Evolutionary conservation across 2,329 filamentous ascomycete species (phyloP).

Genomic region (Fusarium clavum): DNA sequence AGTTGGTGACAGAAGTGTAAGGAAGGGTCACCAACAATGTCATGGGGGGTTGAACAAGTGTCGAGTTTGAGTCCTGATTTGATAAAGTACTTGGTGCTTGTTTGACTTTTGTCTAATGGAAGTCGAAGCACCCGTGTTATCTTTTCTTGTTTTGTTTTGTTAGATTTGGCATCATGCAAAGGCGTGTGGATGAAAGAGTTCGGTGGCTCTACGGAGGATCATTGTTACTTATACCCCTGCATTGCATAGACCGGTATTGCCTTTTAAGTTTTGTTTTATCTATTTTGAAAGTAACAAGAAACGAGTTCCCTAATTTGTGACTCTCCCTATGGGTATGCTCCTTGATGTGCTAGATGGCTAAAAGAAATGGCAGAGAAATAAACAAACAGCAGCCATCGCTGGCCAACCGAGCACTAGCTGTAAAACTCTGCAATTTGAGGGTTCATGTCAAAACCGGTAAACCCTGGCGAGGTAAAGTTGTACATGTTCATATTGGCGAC

Average conservation of each 20-base stretch:
- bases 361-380: not conserved
- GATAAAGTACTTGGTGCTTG: not conserved
- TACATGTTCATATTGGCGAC: constrained; percentile 3
- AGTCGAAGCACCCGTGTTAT: not conserved
- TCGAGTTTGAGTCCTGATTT: not conserved
- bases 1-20: constrained; percentile 77
- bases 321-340: not conserved
- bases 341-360: not conserved
- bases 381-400: not conserved
- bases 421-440: constrained; percentile 2
- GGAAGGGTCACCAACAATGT: not conserved
- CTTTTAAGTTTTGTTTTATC: constrained; percentile 11
- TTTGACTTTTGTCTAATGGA: constrained; percentile 14
- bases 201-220: constrained; percentile 11
- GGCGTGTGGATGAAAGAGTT: constrained; percentile 13
- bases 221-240: constrained; percentile 41
- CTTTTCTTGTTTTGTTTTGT: constrained; percentile 9
- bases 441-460: constrained; percentile 15
- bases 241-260: constrained; percentile 26
- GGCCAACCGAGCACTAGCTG: not conserved
- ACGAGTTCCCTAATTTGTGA: not conserved
- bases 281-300: not conserved
- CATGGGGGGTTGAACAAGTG: not conserved
- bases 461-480: constrained; percentile 3
- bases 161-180: constrained; percentile 26